phyloP scores from a whole-genome alignment of 164 flowering plant species.

The Santalum album region DNA sequence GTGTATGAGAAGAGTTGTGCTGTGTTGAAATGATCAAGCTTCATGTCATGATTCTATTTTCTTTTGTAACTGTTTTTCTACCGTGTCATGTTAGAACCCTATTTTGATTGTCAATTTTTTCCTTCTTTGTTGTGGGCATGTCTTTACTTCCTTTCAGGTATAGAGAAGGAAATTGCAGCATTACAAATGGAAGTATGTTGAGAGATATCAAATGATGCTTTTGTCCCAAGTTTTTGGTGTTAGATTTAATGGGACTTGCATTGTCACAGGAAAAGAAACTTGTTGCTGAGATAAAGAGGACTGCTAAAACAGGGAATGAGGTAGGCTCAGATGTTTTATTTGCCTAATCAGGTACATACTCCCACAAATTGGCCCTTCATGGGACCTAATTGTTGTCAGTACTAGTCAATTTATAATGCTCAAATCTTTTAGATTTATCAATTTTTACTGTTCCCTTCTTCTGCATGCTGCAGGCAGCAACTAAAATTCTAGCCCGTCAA shows the following conservation, averaged over 20 bases:
- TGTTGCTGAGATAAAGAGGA: constrained; percentile 84
- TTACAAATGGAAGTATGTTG: constrained; percentile 82
- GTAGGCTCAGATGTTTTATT: constrained; percentile 19
- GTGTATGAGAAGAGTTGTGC: too few relatives aligned
- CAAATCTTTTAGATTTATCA: background rate
- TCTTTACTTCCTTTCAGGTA: constrained; percentile 44
- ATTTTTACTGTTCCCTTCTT: background rate
- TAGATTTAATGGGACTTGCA: constrained; percentile 2
- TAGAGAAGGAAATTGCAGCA: constrained; percentile 75
- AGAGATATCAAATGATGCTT: background rate
- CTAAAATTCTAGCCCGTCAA: constrained; percentile 84
- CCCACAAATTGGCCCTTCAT: too few relatives aligned
- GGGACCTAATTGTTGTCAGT: background rate
- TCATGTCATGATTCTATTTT: too few relatives aligned
- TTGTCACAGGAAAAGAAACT: constrained; percentile 82
- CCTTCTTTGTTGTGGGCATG: too few relatives aligned
- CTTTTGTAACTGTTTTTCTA: too few relatives aligned
- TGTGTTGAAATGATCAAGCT: too few relatives aligned
- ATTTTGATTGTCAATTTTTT: too few relatives aligned
- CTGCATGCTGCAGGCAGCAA: constrained; percentile 54
- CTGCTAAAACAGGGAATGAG: constrained; percentile 96
- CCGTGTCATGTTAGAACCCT: too few relatives aligned
- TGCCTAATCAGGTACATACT: background rate
- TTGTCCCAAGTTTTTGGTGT: background rate
- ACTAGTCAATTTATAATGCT: background rate